Evolutionary conservation across 257 asterid species (phyloP).

Genomic region (Linderniella brevidens): DNA sequence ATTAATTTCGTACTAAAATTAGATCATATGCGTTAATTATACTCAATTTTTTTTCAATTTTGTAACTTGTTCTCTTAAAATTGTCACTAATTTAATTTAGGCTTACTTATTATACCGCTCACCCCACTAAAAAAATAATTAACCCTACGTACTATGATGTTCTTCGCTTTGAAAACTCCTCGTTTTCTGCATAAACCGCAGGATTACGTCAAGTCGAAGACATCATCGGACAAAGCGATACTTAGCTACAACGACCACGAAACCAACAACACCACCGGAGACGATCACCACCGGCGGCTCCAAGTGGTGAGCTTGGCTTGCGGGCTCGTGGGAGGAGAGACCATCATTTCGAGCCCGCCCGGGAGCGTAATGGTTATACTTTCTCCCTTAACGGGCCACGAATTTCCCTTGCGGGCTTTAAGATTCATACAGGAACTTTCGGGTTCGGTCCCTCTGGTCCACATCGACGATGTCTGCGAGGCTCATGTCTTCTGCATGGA

Average conservation of each 20-base stretch:
- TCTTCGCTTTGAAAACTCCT: too few relatives aligned
- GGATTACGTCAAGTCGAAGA: slow-evolving; percentile 39
- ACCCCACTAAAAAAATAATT: too few relatives aligned
- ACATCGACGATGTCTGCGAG: slow-evolving; percentile 27
- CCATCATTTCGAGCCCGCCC: slow-evolving; percentile 15
- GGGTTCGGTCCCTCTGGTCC: slow-evolving; percentile 36
- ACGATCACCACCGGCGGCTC: slow-evolving; percentile 10
- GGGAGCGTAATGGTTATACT: slow-evolving; percentile 14
- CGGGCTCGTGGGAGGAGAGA: slow-evolving; percentile 55
- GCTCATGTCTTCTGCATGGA: slow-evolving; percentile 41
- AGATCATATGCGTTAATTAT: too few relatives aligned
- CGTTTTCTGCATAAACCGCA: slow-evolving; percentile 2
- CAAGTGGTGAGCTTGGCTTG: slow-evolving; percentile 36
- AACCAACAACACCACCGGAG: too few relatives aligned
- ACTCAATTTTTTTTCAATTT: too few relatives aligned
- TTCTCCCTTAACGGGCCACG: slow-evolving; percentile 16
- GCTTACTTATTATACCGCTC: too few relatives aligned
- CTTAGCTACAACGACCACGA: slow-evolving; percentile 23
- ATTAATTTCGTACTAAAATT: too few relatives aligned
- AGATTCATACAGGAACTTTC: slow-evolving; percentile 35
- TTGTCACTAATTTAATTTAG: too few relatives aligned
- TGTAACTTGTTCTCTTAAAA: too few relatives aligned
- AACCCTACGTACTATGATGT: too few relatives aligned
- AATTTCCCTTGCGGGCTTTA: slow-evolving; percentile 5
- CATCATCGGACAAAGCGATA: slow-evolving; percentile 34